Base-by-base conservation (phyloP, 2,329 filamentous ascomycete genomes). In the Zymoseptoria pseudotritici region DNA sequence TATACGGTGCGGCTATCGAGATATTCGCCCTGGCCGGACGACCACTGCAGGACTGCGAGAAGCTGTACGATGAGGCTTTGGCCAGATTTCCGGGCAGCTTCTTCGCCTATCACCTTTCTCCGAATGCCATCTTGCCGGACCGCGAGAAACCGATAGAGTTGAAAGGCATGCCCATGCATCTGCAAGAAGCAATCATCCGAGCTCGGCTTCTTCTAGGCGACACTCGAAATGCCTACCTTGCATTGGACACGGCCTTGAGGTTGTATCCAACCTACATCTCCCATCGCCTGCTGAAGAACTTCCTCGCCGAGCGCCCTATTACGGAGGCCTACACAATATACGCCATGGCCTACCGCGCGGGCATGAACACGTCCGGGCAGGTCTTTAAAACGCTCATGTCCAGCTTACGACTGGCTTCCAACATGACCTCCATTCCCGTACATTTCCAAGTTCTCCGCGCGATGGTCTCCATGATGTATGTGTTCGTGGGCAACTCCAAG, bases 1-100 rank as follows among this genome's bases (percentile, higher is more conserved):
- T 79, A 0, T 82, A 82, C 61, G 80, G 79, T 5, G 75, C 75
- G 7, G 79, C 78, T 1, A 80, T 83, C 29, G 78, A 82, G 62
- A 67, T 80, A 50, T 68, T 80, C 56, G 76, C 78, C 10, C 73
- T 74, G 13, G 72, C 76, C 55, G 74, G 76, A 11, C 68, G 69
- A 55, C 64, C 66, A 3, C 70, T 82, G 0, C 61, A 69, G 10
- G 73, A 77, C 4, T 68, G 82, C 19, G 80, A 83, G 61, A 64
- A 67, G 1, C 60, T 82, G 13, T 82, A 79, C 63, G 58, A 67
- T 4, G 65, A 77, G 26, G 80, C 75, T 3, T 67, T 83, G 42
- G 71, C 73, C 56, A 76, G 77, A 46, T 82, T 79, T 62, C 76
- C 79, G 5, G 78, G 75, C 21, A 73, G 71, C 53, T 81, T 78